Conservation (phyloP, 192 early-diverging fungal species). For the Geranomyces michiganensis region DNA sequence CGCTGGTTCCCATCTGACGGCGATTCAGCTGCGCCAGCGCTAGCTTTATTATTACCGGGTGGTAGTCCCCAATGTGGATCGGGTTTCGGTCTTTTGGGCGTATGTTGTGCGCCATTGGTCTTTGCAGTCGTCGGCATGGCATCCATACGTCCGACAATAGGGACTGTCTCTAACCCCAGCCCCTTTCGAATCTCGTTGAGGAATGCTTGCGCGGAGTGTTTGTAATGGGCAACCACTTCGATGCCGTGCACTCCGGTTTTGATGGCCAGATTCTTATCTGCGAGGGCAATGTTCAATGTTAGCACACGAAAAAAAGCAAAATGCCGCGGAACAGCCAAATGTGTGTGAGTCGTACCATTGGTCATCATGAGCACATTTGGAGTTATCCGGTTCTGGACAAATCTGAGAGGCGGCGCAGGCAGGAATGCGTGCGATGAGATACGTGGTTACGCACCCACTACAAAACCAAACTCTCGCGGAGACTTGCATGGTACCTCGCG, state of each 20-base stretch:
- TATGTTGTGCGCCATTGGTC: too few relatives aligned
- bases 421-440: too few relatives aligned
- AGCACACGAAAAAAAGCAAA: background rate
- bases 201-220: background rate
- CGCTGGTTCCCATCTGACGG: too few relatives aligned
- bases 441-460: too few relatives aligned
- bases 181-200: background rate
- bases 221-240: background rate
- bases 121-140: too few relatives aligned
- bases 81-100: too few relatives aligned
- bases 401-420: too few relatives aligned
- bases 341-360: slow-evolving; percentile 14
- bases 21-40: too few relatives aligned
- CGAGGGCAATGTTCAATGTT: background rate
- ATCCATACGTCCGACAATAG: too few relatives aligned
- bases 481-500: slow-evolving; percentile 20
- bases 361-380: slow-evolving; percentile 17
- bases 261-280: slow-evolving; percentile 37
- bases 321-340: background rate
- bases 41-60: too few relatives aligned
- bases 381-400: background rate
- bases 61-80: too few relatives aligned
- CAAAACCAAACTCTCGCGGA: background rate
- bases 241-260: slow-evolving; percentile 30
- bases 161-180: background rate